Conservation (phyloP, 257 asterid genomes). For the Salvia splendens region DNA sequence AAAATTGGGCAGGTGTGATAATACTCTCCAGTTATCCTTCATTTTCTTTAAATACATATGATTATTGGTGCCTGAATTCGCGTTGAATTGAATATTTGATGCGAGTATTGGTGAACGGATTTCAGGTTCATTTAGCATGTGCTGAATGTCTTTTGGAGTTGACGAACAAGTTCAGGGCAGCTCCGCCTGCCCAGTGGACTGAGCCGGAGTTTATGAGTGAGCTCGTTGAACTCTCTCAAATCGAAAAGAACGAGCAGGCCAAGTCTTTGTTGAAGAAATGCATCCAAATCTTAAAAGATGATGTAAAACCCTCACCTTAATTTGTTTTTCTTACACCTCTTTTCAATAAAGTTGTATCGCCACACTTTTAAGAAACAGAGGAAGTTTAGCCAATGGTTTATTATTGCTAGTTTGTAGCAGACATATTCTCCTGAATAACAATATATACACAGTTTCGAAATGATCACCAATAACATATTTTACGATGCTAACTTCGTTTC, state of each 20-base stretch:
- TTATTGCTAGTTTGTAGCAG: too few species aligned
- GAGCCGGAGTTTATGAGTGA: slow-evolving; percentile 56
- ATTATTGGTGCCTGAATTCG: slow-evolving; percentile 11
- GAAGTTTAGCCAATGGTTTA: background rate
- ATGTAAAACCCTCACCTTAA: slow-evolving; percentile 32
- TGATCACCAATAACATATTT: too few species aligned
- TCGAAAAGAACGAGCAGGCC: slow-evolving; percentile 83
- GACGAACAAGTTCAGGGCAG: slow-evolving; percentile 43
- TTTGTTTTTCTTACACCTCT: background rate
- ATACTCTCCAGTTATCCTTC: slow-evolving; percentile 4
- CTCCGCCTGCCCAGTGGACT: slow-evolving; percentile 34
- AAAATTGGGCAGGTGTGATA: slow-evolving; percentile 82
- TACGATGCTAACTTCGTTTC: too few species aligned
- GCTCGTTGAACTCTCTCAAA: slow-evolving; percentile 57
- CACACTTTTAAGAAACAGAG: background rate
- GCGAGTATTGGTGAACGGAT: slow-evolving; percentile 4
- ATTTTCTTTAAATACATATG: background rate
- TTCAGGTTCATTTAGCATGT: slow-evolving; percentile 87
- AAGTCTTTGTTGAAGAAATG: slow-evolving; percentile 75
- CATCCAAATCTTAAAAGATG: slow-evolving; percentile 49
- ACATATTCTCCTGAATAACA: too few species aligned
- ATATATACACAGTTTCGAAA: too few species aligned
- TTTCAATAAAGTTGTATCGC: background rate
- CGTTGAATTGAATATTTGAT: background rate
- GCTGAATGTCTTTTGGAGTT: slow-evolving; percentile 78